Conservation (phyloP, 2,329 filamentous ascomycete species). For the Trichoderma asperellum region DNA sequence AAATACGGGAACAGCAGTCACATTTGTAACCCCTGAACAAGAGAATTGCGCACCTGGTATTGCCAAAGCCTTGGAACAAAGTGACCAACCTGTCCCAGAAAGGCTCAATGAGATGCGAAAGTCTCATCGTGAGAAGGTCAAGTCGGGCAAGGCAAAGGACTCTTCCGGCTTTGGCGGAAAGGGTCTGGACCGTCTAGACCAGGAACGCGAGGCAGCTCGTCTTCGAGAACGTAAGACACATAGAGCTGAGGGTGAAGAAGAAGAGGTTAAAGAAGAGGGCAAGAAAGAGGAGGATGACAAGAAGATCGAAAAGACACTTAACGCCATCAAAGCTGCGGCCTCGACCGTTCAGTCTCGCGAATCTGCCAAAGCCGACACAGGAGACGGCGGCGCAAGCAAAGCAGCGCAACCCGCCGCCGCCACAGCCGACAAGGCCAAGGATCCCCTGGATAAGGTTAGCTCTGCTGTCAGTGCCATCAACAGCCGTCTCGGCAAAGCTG, state of each 20-base stretch:
- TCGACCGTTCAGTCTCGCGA: constrained; percentile 61
- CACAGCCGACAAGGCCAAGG: constrained; percentile 59
- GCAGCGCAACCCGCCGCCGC: constrained; percentile 63
- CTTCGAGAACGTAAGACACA: constrained; percentile 86
- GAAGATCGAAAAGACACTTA: constrained; percentile 70
- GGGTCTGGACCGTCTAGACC: constrained; percentile 87
- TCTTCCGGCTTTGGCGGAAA: constrained; percentile 92
- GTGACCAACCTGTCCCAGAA: constrained; percentile 80
- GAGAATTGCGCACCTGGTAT: constrained; percentile 89
- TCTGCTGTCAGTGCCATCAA: constrained; percentile 93
- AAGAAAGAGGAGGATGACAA: constrained; percentile 70
- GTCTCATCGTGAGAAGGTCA: constrained; percentile 85
- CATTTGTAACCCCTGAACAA: constrained; percentile 89
- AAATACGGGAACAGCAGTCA: constrained; percentile 92
- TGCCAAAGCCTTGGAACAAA: constrained; percentile 89
- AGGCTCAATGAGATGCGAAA: constrained; percentile 67
- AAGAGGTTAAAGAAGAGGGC: constrained; percentile 80
- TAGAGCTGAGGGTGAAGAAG: constrained; percentile 83
- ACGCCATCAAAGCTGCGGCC: constrained; percentile 65
- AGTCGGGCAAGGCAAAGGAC: constrained; percentile 87
- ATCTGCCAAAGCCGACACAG: constrained; percentile 49
- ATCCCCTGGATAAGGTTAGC: constrained; percentile 81
- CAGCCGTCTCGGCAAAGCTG: constrained; percentile 83
- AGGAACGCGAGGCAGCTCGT: constrained; percentile 85
- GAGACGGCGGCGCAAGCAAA: constrained; percentile 32